phyloP scores from a whole-genome alignment of 345 rosid species.

The Salix dunnii region DNA sequence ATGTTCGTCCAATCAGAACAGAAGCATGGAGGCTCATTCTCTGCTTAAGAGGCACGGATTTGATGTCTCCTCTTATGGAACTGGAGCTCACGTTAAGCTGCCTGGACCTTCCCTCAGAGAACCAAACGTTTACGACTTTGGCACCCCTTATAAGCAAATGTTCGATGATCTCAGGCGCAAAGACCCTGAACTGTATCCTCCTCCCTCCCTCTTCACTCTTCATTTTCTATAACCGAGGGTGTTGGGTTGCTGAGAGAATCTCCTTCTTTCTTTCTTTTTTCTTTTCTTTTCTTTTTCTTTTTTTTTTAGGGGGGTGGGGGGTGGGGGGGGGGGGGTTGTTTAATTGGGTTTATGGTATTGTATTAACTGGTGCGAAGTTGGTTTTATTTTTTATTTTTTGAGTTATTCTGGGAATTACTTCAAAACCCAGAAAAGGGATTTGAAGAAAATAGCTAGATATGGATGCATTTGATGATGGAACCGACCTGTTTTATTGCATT shows the following conservation, averaged over 20 bases:
- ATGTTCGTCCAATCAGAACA: slow-evolving; percentile 80
- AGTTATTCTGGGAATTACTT: neutral
- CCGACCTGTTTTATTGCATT: neutral
- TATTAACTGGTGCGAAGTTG: neutral
- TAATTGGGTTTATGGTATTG: neutral
- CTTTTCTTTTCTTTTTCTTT: neutral
- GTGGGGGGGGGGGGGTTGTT: too few relatives aligned
- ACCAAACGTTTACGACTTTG: slow-evolving; percentile 90
- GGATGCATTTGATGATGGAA: too few relatives aligned
- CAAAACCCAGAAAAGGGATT: neutral
- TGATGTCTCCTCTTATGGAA: slow-evolving; percentile 51
- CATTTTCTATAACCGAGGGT: neutral
- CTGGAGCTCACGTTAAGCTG: slow-evolving; percentile 85
- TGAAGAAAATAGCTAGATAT: too few relatives aligned
- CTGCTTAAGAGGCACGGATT: slow-evolving; percentile 83
- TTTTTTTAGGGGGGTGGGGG: neutral
- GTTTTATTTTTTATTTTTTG: neutral
- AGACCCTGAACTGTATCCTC: slow-evolving; percentile 88
- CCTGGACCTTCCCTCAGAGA: slow-evolving; percentile 87
- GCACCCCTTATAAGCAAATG: slow-evolving; percentile 96
- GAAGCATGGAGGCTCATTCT: slow-evolving; percentile 91
- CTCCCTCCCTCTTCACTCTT: neutral
- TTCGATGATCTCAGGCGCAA: slow-evolving; percentile 92
- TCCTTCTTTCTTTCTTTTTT: neutral
- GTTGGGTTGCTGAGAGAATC: slow-evolving; percentile 8